Conservation (phyloP, 352 stramenopile genomes). For the Phytophthora melonis region DNA sequence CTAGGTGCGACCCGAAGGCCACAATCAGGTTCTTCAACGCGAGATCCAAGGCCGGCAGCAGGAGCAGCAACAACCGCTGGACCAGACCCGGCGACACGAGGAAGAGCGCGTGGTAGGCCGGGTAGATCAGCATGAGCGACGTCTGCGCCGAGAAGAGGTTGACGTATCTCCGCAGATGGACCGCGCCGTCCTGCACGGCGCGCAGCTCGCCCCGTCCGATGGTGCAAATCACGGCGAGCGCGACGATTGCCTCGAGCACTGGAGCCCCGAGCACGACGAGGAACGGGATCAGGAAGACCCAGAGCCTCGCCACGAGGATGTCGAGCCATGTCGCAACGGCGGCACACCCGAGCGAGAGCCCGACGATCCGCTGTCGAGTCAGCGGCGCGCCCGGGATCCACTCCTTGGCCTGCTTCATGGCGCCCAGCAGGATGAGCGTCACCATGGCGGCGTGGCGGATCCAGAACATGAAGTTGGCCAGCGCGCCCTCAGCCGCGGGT, state of each 20-base stretch:
- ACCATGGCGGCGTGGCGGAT: slow-evolving; percentile 24
- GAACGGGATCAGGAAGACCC: slow-evolving; percentile 40
- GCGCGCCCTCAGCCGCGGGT: neutral
- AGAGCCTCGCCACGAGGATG: slow-evolving; percentile 20
- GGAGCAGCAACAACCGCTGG: slow-evolving; percentile 14
- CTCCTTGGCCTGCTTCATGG: slow-evolving; percentile 20
- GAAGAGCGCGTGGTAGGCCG: slow-evolving; percentile 27
- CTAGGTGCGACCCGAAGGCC: neutral
- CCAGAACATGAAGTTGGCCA: slow-evolving; percentile 34
- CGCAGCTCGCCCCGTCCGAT: slow-evolving; percentile 17
- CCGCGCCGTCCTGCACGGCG: slow-evolving; percentile 12
- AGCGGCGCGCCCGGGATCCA: slow-evolving; percentile 22
- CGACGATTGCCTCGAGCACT: slow-evolving; percentile 23
- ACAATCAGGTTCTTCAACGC: slow-evolving; percentile 10
- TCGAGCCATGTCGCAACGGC: slow-evolving; percentile 15
- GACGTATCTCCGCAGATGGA: slow-evolving; percentile 17
- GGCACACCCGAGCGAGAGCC: slow-evolving; percentile 7
- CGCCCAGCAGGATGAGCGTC: slow-evolving; percentile 13
- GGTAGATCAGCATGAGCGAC: slow-evolving; percentile 30
- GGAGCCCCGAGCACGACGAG: slow-evolving; percentile 22
- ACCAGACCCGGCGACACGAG: slow-evolving; percentile 7
- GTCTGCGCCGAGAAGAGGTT: slow-evolving; percentile 27
- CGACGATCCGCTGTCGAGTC: slow-evolving; percentile 7
- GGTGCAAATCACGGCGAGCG: slow-evolving; percentile 23
- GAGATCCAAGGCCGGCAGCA: slow-evolving; percentile 7